Conservation (phyloP, 352 stramenopile genomes). For the Phytophthora cactorum region DNA sequence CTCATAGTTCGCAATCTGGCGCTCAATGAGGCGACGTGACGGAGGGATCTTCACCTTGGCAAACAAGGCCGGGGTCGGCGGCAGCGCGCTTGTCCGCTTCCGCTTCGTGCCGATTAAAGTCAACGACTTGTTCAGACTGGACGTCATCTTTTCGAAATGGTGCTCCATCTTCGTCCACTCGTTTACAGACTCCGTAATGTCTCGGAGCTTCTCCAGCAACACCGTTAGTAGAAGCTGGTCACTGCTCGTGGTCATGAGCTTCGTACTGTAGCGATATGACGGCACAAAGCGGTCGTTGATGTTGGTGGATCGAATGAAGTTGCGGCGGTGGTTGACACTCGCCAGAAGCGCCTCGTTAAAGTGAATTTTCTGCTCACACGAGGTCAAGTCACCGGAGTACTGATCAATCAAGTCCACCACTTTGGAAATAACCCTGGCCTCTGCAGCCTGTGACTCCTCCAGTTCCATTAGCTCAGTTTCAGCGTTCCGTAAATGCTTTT, state of each 20-base stretch:
- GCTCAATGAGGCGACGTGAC: constrained; percentile 69
- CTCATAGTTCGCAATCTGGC: constrained; percentile 76
- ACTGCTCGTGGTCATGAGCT: constrained; percentile 72
- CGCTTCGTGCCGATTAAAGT: constrained; percentile 58
- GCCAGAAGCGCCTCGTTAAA: constrained; percentile 66
- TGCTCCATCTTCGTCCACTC: constrained; percentile 79
- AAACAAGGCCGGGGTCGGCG: constrained; percentile 52
- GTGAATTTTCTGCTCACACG: constrained; percentile 60
- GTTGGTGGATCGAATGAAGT: constrained; percentile 69
- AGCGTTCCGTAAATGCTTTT: constrained; percentile 57
- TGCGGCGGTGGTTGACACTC: constrained; percentile 67
- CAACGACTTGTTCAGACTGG: constrained; percentile 54
- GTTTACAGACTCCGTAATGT: constrained; percentile 63
- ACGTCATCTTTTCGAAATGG: constrained; percentile 73
- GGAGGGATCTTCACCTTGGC: constrained; percentile 66
- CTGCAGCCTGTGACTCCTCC: constrained; percentile 50
- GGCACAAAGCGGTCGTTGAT: constrained; percentile 72
- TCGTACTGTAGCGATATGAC: constrained; percentile 67
- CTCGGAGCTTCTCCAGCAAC: constrained; percentile 70
- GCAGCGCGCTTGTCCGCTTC: constrained; percentile 31
- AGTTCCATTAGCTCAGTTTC: constrained; percentile 70
- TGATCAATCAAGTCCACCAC: constrained; percentile 59
- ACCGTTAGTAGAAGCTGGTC: constrained; percentile 80
- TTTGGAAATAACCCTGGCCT: constrained; percentile 54
- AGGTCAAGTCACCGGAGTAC: constrained; percentile 60